Evolutionary conservation across 2,329 filamentous ascomycete species (phyloP).

Genomic region (Penicillium thymicola): DNA sequence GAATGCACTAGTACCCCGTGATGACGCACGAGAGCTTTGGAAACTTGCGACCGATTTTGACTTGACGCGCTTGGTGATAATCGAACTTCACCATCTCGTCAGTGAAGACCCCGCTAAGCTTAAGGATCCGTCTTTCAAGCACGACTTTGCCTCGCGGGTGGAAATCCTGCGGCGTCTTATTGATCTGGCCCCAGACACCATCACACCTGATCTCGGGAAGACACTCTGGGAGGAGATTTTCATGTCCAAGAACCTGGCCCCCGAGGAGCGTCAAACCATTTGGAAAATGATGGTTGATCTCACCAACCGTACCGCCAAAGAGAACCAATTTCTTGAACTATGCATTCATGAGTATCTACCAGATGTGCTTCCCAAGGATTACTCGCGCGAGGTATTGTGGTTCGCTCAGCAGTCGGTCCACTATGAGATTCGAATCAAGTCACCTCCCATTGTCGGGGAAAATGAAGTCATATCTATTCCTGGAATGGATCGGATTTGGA

Average conservation of each 20-base stretch:
- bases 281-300: constrained; percentile 64
- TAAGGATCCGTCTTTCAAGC: constrained; percentile 37
- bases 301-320: constrained; percentile 27
- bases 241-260: constrained; percentile 58
- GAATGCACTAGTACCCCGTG: constrained; percentile 40
- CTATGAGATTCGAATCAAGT: constrained; percentile 56
- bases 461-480: constrained; percentile 45
- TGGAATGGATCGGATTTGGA: constrained; percentile 73
- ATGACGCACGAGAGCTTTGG: constrained; percentile 52
- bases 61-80: constrained; percentile 59
- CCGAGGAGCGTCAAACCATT: constrained; percentile 60
- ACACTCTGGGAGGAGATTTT: constrained; percentile 72
- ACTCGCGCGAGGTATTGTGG: constrained; percentile 38
- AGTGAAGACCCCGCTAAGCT: constrained; percentile 43
- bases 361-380: constrained; percentile 36
- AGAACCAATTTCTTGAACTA: constrained; percentile 43
- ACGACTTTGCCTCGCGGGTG: constrained; percentile 53
- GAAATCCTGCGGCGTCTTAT: constrained; percentile 60
- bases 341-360: constrained; percentile 45
- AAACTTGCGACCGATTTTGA: constrained; percentile 60
- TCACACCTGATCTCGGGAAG: constrained; percentile 60
- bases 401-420: constrained; percentile 44
- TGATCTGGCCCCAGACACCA: constrained; percentile 56
- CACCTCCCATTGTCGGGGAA: constrained; percentile 46
- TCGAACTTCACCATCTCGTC: constrained; percentile 61